Evolutionary conservation across 139 green algal species (phyloP), one percentile per base, ranked within the genome.

Genomic region (Chlamydomonas schloesseri): DNA sequence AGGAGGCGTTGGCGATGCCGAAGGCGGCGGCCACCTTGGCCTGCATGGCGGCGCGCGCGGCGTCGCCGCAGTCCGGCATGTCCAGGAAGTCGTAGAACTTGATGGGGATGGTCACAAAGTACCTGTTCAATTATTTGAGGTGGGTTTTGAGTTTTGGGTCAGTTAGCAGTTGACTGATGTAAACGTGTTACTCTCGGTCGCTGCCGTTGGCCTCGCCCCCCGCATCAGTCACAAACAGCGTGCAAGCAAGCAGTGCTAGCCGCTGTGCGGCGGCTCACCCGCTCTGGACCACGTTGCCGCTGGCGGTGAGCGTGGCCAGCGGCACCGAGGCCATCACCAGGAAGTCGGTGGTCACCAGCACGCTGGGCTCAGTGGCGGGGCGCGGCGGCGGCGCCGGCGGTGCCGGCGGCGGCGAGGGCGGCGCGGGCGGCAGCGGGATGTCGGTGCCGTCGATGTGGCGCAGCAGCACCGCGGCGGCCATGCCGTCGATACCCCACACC

Each of bases 11-110:
- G 65, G 34, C 58, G n/a, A 87, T 26, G 55, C 29, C 46, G 36
- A 87, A 10, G 2, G 53, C 14, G 21, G 21, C 3, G 0, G 29
- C 31, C 2, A 79, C 28, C 33, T 31, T 2, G 11, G 4, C 10
- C 55, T 46, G n/a, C 9, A 50, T 64, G 17, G 81, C 55, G 4
- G 42, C 26, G 2, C 33, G 34, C 24, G 15, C 53, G 69, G 0
- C 53, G 14, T 78, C 69, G 14, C 53, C 33, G 81, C 81, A 87
- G 50, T 87, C 81, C 1, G 53, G 53, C 53, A 87, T n/a, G 20
- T 21, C 34, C 26, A 34, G 23, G 34, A 50, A 87, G 36, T 78
- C 36, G 80, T 86, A 86, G 33, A 47, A 86, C 33, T 57, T 69
- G 50, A 86, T 9, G 1, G 80, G 80, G 18, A 78, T 33, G 3